Percentiles rank a stretch among this genome's conserved stretches.
phyloP scores from a whole-genome alignment of 441 rosid genomes.

The Manihot esculenta region DNA sequence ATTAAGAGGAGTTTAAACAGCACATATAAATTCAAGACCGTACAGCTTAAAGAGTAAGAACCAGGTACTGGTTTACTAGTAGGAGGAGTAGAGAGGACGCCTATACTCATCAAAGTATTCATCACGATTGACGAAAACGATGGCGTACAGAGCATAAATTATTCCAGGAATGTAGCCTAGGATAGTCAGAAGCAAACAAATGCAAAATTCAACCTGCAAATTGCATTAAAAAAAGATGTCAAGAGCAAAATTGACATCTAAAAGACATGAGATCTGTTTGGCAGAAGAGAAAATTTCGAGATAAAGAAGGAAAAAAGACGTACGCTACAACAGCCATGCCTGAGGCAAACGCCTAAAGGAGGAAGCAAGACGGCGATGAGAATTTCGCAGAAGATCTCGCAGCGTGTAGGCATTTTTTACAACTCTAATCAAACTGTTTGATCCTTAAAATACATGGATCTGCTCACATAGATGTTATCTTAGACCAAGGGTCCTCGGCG shows the following conservation, averaged over 20 bases:
- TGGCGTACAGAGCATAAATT: slow-evolving; percentile 78
- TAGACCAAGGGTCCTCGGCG: too few relatives aligned
- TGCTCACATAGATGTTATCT: too few relatives aligned
- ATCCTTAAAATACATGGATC: too few relatives aligned
- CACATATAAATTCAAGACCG: not conserved
- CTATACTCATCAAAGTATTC: slow-evolving; percentile 77
- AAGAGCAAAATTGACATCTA: not conserved
- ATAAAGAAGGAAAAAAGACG: not conserved
- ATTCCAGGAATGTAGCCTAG: slow-evolving; percentile 86
- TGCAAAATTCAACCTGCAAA: slow-evolving; percentile 71
- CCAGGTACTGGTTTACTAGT: not conserved
- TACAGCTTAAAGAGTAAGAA: not conserved
- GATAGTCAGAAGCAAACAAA: slow-evolving; percentile 71
- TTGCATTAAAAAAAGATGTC: not conserved
- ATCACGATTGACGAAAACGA: slow-evolving; percentile 76
- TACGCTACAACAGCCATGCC: slow-evolving; percentile 84
- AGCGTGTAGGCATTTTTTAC: slow-evolving; percentile 48
- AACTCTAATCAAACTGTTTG: too few relatives aligned
- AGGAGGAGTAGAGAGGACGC: slow-evolving; percentile 60
- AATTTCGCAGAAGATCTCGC: slow-evolving; percentile 74
- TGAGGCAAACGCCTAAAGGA: slow-evolving; percentile 78
- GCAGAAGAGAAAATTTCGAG: too few relatives aligned
- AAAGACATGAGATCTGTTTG: slow-evolving; percentile 5
- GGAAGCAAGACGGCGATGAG: slow-evolving; percentile 75
- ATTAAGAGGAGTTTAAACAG: not conserved